A percentile compares a stretch with the other conserved stretches of the same genome.
Evolutionary conservation across 805 yeast species (phyloP).

Genomic region (Saturnispora hagleri): DNA sequence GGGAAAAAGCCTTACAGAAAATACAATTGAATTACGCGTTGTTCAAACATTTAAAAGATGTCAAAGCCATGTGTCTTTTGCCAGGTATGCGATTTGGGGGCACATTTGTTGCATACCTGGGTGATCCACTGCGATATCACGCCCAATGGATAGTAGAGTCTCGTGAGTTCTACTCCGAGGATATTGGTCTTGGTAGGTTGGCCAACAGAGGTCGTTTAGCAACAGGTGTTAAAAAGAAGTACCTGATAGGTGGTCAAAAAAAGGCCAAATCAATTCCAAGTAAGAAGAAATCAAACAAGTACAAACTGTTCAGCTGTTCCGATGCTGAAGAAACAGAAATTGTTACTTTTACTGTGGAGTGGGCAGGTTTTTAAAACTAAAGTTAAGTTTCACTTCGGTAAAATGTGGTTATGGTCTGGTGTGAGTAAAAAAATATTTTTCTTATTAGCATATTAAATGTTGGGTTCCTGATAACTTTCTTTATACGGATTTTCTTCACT

Average conservation of each 20-base stretch:
- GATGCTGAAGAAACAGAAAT: conserved; percentile 20
- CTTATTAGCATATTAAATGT: neutral
- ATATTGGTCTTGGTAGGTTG: conserved; percentile 47
- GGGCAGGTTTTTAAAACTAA: conserved; percentile 91
- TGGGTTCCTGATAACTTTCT: neutral
- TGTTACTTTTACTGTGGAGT: conserved; percentile 67
- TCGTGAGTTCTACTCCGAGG: conserved; percentile 36
- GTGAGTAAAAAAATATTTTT: neutral
- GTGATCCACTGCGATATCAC: conserved; percentile 86
- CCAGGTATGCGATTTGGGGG: conserved; percentile 95
- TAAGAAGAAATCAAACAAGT: neutral
- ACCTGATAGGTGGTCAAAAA: conserved; percentile 45
- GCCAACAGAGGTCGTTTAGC: conserved; percentile 87
- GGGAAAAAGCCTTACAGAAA: neutral
- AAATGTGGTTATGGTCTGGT: neutral
- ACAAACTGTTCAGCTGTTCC: conserved; percentile 10
- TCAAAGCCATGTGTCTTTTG: conserved; percentile 38
- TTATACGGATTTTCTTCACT: neutral
- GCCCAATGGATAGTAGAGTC: conserved; percentile 71
- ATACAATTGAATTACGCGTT: conserved; percentile 14
- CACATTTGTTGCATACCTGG: conserved; percentile 82
- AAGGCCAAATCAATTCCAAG: neutral
- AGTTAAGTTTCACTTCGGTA: neutral
- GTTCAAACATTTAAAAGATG: conserved; percentile 15
- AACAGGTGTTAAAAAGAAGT: conserved; percentile 82